Base-by-base conservation (phyloP, 2,329 filamentous ascomycete species). In the Hypoxylon sp. region DNA sequence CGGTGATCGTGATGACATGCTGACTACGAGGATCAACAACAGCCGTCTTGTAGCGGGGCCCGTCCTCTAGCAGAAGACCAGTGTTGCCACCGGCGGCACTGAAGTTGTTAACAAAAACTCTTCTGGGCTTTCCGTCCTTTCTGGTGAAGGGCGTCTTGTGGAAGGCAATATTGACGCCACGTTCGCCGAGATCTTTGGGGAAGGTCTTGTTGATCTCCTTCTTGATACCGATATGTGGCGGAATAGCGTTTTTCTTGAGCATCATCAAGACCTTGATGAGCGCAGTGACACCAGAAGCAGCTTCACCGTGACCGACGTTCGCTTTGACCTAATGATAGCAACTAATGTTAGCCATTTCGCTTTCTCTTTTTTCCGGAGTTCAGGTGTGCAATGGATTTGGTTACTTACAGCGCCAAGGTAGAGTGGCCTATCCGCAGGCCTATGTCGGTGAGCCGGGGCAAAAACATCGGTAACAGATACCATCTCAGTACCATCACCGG, bases 401-500 rank as follows among this genome's bases (percentile, higher is more conserved):
- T 21, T 21, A 41, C 37, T 41, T 5, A 88, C 83, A 0, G 88
- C 82, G 5, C 90, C 90, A 0, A 91, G 78, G 69, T 86, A 85
- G 1, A 92, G 79, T 0, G 87, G 85, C n/a, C 83, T 77, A 53
- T 85, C 78, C 0, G 76, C 75, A 1, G 83, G 77, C 25, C 83
- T 79, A 69, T 84, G 81, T 16, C 81, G 79, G 25, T 81, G 75
- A 0, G 80, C 79, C 4, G 84, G 83, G 0, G 84, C 83, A 67
- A 83, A 86, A 5, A 83, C 79, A 51, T 82, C 78, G 2, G 89
- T 88, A 51, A 96, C 91, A 0, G 90, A 93, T 0, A 88, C 83
- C 90, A 95, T 94, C 77, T 97, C 94, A 3, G 88, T 91, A 6
- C 88, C 89, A 74, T 97, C 93, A 65, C 92, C 93, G 30, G 91